Base-by-base conservation (phyloP, 225 moss, liverwort and hornwort genomes). In the Bryoerythrophyllum caledonicum region DNA sequence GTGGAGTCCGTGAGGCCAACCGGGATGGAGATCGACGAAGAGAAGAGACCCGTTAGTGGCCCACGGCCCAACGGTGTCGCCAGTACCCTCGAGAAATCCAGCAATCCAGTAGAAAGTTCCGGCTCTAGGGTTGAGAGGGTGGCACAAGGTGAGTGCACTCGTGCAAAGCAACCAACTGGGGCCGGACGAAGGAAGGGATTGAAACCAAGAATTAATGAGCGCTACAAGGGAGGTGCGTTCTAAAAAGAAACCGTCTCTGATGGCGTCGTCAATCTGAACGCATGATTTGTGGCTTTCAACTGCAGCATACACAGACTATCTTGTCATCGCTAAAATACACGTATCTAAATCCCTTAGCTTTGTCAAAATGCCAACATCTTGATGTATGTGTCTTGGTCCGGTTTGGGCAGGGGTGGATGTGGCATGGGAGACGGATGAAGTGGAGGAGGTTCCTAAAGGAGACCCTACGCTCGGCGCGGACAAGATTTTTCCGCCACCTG, bases 101-200 rank as follows among this genome's bases (percentile, higher is more conserved):
- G 65, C 56, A 67, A 78, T 56, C 61, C 80, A 51, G 54, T 56
- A 55, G 82, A 78, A 52, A 52, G 59, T 69, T 54, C 44, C n/a
- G 61, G 69, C 3, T 28, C 28, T 53, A 78, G 87, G 65, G 75
- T 87, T 27, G 83, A 86, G 71, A 85, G 85, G 63, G 86, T 83
- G 72, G 86, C 67, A 15, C 79, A 79, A 13, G 80, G 70, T 76
- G 87, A 41, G 80, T 80, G 40, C 76, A 60, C 62, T 27, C 70
- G 44, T 74, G 74, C 60, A 24, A 77, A 77, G 68, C 81, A 71
- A 67, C 71, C 71, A 40, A 20, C 83, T 76, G 83, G 81, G 23
- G 74, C 86, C 12, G 86, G 86, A 65, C 83, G 85, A 58, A 81
- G 86, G 88, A 88, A 88, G 74, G 79, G 81, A 56, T 76, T 81